phyloP scores from a whole-genome alignment of 768 basidiomycete species.

The Russula dissimulans region DNA sequence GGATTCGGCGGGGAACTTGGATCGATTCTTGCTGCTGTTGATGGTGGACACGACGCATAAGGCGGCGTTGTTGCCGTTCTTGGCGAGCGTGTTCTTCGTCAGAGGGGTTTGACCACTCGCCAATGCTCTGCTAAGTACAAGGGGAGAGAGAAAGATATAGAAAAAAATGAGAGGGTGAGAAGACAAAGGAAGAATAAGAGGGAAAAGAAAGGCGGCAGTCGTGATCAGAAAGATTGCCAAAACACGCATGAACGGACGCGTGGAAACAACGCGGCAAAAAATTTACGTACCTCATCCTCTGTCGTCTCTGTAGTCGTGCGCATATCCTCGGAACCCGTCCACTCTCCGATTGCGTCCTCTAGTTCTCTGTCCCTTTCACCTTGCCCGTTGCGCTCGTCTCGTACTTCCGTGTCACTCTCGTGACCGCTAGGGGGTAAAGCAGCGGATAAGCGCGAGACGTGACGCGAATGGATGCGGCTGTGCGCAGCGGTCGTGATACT shows the following conservation, averaged over 20 bases:
- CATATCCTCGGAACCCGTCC: constrained; percentile 78
- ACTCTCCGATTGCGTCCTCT: constrained; percentile 48
- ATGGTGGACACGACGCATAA: constrained; percentile 39
- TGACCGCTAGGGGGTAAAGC: constrained; percentile 54
- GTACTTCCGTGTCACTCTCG: constrained; percentile 21
- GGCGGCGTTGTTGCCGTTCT: constrained; percentile 51
- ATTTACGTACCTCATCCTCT: constrained; percentile 55
- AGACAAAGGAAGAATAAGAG: background rate
- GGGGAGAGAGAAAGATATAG: constrained; percentile 2
- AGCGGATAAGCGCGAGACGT: constrained; percentile 58
- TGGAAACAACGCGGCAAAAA: constrained; percentile 13
- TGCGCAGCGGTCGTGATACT: constrained; percentile 39
- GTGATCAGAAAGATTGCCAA: constrained; percentile 3
- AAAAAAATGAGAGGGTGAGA: constrained; percentile 2
- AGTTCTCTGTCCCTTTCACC: constrained; percentile 21
- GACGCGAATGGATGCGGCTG: constrained; percentile 55
- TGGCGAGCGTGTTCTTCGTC: constrained; percentile 80
- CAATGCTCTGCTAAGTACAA: constrained; percentile 51
- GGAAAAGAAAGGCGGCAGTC: background rate
- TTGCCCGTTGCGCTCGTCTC: constrained; percentile 26
- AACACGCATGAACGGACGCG: constrained; percentile 1
- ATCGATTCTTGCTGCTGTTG: constrained; percentile 29
- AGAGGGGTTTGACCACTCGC: constrained; percentile 86
- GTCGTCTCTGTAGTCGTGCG: constrained; percentile 39
- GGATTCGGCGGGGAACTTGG: constrained; percentile 62